phyloP scores from a whole-genome alignment of 2,329 filamentous ascomycete genomes.

The Orbilia blumenaviensis region DNA sequence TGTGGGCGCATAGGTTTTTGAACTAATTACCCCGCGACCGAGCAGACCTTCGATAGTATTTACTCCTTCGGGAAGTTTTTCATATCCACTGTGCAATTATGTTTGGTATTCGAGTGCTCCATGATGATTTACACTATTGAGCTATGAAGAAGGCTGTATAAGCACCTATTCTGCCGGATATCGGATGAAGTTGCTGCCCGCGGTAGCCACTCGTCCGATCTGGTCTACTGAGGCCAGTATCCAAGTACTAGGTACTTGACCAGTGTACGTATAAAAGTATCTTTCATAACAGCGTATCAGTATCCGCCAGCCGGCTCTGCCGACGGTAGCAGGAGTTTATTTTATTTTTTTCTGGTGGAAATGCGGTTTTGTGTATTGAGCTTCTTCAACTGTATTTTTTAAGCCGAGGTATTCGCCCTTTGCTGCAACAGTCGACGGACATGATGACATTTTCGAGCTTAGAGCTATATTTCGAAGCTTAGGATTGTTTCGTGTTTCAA shows the following conservation, averaged over 20 bases:
- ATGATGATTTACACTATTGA: not conserved
- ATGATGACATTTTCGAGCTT: slow-evolving; percentile 9
- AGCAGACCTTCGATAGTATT: not conserved
- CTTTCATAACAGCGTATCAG: too few species aligned
- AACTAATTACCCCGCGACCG: slow-evolving; percentile 27
- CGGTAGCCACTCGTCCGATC: too few species aligned
- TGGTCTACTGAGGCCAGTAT: too few species aligned
- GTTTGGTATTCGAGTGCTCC: too few species aligned
- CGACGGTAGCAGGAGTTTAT: not conserved
- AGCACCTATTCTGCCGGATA: not conserved
- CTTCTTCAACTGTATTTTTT: too few species aligned
- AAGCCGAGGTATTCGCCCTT: slow-evolving; percentile 23
- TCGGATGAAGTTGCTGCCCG: not conserved
- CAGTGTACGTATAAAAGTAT: too few species aligned
- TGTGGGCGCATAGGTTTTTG: not conserved
- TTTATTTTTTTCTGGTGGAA: not conserved
- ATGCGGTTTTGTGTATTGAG: slow-evolving; percentile 5
- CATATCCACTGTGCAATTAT: not conserved
- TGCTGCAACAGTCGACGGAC: not conserved
- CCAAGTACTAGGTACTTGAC: too few species aligned
- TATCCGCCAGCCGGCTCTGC: not conserved
- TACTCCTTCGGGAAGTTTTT: slow-evolving; percentile 3
- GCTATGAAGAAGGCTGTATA: not conserved
- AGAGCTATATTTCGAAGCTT: not conserved
- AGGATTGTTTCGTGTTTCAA: not conserved